Evolutionary conservation across 2,329 filamentous ascomycete species (phyloP).

Genomic region (Aurifilum marmelostoma): DNA sequence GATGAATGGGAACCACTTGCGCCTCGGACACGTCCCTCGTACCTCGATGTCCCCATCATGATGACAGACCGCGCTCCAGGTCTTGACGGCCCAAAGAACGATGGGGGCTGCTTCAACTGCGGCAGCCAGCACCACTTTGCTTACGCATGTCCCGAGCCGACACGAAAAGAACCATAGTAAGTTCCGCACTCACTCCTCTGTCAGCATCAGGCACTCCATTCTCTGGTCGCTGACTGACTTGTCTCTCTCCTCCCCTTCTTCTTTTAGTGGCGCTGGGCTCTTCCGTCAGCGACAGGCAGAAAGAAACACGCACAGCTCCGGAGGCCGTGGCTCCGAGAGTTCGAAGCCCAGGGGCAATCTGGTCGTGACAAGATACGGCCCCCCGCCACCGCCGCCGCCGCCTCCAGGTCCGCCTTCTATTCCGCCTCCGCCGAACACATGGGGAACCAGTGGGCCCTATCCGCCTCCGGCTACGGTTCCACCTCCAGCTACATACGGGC

Average conservation of each 20-base stretch:
- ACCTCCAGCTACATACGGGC: conserved; percentile 31
- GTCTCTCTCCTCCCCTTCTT: background rate
- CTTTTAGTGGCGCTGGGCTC: conserved; percentile 33
- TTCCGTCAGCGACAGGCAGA: conserved; percentile 33
- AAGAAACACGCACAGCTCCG: conserved; percentile 16
- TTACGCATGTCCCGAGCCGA: conserved; percentile 56
- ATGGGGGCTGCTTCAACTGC: conserved; percentile 57
- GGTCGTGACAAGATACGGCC: conserved; percentile 44
- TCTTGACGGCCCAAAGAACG: conserved; percentile 35
- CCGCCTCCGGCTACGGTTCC: conserved; percentile 31
- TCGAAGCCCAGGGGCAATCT: conserved; percentile 42
- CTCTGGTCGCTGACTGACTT: background rate
- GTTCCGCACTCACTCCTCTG: conserved; percentile 37
- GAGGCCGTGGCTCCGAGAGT: conserved; percentile 38
- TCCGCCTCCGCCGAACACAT: conserved; percentile 29
- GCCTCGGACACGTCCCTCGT: conserved; percentile 3
- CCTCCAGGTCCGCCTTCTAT: conserved; percentile 24
- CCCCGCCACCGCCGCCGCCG: conserved; percentile 33
- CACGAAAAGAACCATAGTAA: conserved; percentile 54
- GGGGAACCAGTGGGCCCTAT: conserved; percentile 30
- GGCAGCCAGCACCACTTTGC: conserved; percentile 55
- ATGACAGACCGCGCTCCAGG: conserved; percentile 37
- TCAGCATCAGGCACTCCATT: background rate
- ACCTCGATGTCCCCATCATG: conserved; percentile 29
- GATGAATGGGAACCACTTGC: conserved; percentile 2